Conservation (phyloP, 768 basidiomycete species). For the Erythrobasidium yunnanense region DNA sequence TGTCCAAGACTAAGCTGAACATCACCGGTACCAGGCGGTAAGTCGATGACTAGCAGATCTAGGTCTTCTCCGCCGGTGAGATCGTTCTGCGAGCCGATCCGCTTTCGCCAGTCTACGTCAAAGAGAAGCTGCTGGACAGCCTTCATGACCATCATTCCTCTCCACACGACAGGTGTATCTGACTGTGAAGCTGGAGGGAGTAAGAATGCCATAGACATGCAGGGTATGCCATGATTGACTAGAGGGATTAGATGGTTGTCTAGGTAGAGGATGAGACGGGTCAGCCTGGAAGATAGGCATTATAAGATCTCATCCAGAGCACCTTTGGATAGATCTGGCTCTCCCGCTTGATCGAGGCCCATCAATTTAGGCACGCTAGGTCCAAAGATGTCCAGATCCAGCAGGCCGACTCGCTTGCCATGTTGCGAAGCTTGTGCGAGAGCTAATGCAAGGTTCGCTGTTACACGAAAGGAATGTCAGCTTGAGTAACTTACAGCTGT, state of each 20-base stretch:
- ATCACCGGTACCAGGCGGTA: slow-evolving; percentile 96
- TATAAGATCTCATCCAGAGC: background rate
- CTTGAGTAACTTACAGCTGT: slow-evolving; percentile 28
- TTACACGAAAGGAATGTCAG: no score
- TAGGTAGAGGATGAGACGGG: slow-evolving; percentile 39
- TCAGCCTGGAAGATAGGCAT: background rate
- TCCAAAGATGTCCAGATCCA: slow-evolving; percentile 93
- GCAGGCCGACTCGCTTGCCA: slow-evolving; percentile 60
- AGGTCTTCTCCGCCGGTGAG: slow-evolving; percentile 46
- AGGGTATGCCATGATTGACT: slow-evolving; percentile 74
- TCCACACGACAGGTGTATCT: slow-evolving; percentile 82
- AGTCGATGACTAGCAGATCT: slow-evolving; percentile 81
- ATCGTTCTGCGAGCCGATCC: slow-evolving; percentile 34
- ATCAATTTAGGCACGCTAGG: slow-evolving; percentile 77
- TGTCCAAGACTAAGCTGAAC: slow-evolving; percentile 86
- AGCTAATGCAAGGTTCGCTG: slow-evolving; percentile 72
- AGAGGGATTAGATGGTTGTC: slow-evolving; percentile 71
- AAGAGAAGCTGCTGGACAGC: slow-evolving; percentile 92
- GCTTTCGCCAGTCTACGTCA: slow-evolving; percentile 74
- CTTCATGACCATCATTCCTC: slow-evolving; percentile 96
- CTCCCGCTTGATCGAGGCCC: slow-evolving; percentile 66
- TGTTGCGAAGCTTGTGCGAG: slow-evolving; percentile 49
- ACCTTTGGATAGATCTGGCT: slow-evolving; percentile 63
- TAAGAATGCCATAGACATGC: slow-evolving; percentile 97
- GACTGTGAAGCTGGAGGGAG: slow-evolving; percentile 50